Evolutionary conservation across 495 filamentous ascomycete species (phyloP).

Genomic region (Talaromyces stipitatus): DNA sequence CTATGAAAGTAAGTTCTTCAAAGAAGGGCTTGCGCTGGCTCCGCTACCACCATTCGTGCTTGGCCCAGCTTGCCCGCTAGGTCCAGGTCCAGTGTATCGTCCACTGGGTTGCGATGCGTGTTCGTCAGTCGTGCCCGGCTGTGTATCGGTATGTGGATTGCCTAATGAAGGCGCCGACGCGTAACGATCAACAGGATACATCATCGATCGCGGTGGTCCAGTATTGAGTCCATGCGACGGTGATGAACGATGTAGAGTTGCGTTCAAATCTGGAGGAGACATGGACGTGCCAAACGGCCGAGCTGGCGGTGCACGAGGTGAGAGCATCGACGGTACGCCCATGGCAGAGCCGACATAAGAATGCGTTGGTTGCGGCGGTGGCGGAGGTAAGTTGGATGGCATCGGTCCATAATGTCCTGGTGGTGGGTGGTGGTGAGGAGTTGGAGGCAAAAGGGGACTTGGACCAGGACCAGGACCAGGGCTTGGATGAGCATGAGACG

Average conservation of each 20-base stretch:
- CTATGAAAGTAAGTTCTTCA: constrained; percentile 66
- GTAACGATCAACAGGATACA: constrained; percentile 29
- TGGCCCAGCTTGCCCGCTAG: constrained; percentile 26
- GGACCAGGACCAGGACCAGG: constrained; percentile 23
- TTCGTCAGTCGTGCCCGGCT: constrained; percentile 29
- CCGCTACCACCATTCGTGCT: constrained; percentile 18
- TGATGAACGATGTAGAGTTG: constrained; percentile 35
- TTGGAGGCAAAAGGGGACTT: constrained; percentile 15
- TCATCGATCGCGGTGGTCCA: constrained; percentile 25
- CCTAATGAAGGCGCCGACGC: constrained; percentile 31
- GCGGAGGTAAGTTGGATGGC: constrained; percentile 9
- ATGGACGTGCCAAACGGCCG: constrained; percentile 38
- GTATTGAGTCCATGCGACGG: constrained; percentile 29
- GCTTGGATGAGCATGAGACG: constrained; percentile 11
- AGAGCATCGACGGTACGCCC: constrained; percentile 28
- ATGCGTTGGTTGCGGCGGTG: constrained; percentile 30
- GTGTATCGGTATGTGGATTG: constrained; percentile 27
- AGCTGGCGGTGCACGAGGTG: constrained; percentile 30
- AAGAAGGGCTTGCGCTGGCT: constrained; percentile 68
- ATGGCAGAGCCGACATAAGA: constrained; percentile 32
- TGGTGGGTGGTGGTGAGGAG: constrained; percentile 16
- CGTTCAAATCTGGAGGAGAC: constrained; percentile 37
- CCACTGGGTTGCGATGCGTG: constrained; percentile 17
- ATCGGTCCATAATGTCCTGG: constrained; percentile 21
- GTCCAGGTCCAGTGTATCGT: constrained; percentile 18